These are phyloP conservation scores for Bocquillonia castaneifolia DNA, from an alignment of 441 rosid genomes.

Conservation along the genomic window DNA sequence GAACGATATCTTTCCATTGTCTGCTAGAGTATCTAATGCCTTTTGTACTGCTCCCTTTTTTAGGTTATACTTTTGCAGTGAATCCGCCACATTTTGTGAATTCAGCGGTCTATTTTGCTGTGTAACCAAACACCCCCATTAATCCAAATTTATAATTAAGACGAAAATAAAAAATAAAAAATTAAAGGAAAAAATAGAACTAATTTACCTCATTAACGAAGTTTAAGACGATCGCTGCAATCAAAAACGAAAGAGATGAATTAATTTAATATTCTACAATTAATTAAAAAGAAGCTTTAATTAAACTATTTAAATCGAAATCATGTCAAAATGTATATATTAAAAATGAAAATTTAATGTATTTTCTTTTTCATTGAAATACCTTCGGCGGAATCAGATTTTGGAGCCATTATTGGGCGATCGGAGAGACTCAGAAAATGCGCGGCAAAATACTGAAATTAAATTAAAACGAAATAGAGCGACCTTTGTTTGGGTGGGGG, in stretches of 20 bases:
- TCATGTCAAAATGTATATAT: not conserved
- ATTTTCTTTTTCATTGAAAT: too few species aligned
- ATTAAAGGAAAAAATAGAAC: not conserved
- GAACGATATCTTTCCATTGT: constrained; percentile 59
- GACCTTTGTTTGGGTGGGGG: too few species aligned
- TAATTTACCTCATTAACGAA: constrained; percentile 74
- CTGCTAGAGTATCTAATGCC: constrained; percentile 76
- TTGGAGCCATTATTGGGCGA: constrained; percentile 64
- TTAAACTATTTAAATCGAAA: not conserved
- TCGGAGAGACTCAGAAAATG: constrained; percentile 25
- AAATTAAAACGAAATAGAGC: not conserved
- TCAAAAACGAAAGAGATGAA: not conserved
- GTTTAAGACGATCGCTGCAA: constrained; percentile 83
- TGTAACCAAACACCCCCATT: constrained; percentile 23
- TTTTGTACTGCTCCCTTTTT: constrained; percentile 83
- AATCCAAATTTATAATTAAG: not conserved
- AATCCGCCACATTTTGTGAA: constrained; percentile 83
- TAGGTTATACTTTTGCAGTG: constrained; percentile 79
- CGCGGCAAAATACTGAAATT: constrained; percentile 49
- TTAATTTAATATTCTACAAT: too few species aligned
- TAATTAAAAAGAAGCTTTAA: too few species aligned
- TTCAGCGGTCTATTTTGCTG: constrained; percentile 92
- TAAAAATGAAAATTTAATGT: too few species aligned
- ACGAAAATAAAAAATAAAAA: not conserved
- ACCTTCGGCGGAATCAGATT: constrained; percentile 75